phyloP scores from a whole-genome alignment of 768 basidiomycete genomes.

The Filobasidium floriforme region DNA sequence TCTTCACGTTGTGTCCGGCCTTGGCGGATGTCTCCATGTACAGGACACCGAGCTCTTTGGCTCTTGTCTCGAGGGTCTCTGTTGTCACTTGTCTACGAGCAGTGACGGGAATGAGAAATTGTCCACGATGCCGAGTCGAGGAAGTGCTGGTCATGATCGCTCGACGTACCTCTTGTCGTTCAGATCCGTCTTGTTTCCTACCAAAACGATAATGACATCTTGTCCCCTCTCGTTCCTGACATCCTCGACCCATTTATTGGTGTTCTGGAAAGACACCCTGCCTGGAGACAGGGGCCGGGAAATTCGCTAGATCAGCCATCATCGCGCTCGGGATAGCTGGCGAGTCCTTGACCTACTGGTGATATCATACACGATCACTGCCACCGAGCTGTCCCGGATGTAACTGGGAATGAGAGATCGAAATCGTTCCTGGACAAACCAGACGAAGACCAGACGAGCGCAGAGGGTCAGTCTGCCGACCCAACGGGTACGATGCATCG shows the following conservation, averaged over 20 bases:
- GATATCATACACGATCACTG: constrained; percentile 98
- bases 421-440: constrained; percentile 75
- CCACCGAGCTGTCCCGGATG: constrained; percentile 96
- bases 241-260: constrained; percentile 98
- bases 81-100: constrained; percentile 83
- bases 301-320: background rate
- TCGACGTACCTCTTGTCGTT: constrained; percentile 90
- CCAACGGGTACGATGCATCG: no score
- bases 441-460: background rate
- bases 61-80: constrained; percentile 88
- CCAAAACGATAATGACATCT: constrained; percentile 96
- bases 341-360: constrained; percentile 61
- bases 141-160: background rate
- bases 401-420: constrained; percentile 95
- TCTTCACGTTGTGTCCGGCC: constrained; percentile 98
- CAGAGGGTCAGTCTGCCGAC: no score
- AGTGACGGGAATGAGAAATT: background rate
- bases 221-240: constrained; percentile 93
- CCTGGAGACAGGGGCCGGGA: constrained; percentile 51
- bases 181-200: constrained; percentile 97
- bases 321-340: background rate
- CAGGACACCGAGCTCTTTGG: constrained; percentile 86
- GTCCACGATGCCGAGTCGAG: background rate
- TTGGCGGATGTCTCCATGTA: constrained; percentile 99
- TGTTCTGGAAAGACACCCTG: constrained; percentile 95